Percentiles rank a stretch among this genome's conserved stretches.
phyloP scores from a whole-genome alignment of 441 rosid species.

The Isatis lusitanica region DNA sequence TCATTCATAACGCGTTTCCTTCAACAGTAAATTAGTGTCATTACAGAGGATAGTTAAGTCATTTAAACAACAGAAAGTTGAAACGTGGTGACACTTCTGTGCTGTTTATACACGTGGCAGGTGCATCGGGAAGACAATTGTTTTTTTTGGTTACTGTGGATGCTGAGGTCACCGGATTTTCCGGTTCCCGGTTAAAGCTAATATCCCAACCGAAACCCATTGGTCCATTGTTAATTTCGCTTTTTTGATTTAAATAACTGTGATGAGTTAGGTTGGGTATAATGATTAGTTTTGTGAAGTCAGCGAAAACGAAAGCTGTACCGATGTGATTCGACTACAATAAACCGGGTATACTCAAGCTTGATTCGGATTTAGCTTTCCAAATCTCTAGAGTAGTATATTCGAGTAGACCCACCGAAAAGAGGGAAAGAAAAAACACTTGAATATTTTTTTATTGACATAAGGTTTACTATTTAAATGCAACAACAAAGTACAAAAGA shows the following conservation, averaged over 20 bases:
- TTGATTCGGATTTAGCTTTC: constrained; percentile 16
- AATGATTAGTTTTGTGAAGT: constrained; percentile 56
- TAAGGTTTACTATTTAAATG: too few relatives aligned
- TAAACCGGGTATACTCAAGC: constrained; percentile 16
- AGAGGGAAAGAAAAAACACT: not conserved
- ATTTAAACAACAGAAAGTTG: constrained; percentile 31
- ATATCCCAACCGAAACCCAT: constrained; percentile 32
- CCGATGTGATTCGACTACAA: constrained; percentile 35
- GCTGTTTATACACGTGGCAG: constrained; percentile 46
- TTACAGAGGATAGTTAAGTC: constrained; percentile 37
- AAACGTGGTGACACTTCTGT: constrained; percentile 46
- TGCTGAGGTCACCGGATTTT: constrained; percentile 37
- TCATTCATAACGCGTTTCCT: constrained; percentile 43
- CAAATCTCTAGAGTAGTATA: constrained; percentile 14
- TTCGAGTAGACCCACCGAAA: constrained; percentile 22
- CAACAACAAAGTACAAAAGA: too few relatives aligned
- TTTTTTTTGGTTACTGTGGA: constrained; percentile 34
- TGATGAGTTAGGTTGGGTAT: constrained; percentile 42
- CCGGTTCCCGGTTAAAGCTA: constrained; percentile 40
- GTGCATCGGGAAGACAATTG: constrained; percentile 31
- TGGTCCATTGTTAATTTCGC: constrained; percentile 28
- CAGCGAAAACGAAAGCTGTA: constrained; percentile 52
- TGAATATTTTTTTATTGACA: not conserved
- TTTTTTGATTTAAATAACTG: constrained; percentile 30
- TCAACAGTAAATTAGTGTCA: constrained; percentile 17